Percentiles rank a stretch among this genome's conserved stretches.
Evolutionary conservation across 768 basidiomycete species (phyloP).

Genomic region (Pleurotus djamor): DNA sequence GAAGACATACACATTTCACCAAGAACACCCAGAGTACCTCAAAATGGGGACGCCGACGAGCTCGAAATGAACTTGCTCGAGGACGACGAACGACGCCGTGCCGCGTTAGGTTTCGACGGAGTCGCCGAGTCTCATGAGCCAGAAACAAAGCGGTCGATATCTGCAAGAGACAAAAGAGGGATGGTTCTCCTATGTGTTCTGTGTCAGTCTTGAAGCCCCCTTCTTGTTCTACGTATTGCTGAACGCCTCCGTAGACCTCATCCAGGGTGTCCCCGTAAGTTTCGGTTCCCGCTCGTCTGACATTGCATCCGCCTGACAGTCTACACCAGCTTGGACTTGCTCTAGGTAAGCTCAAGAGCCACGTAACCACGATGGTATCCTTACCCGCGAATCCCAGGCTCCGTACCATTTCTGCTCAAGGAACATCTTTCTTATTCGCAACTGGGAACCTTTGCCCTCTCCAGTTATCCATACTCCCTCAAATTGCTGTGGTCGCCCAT

Average conservation of each 20-base stretch:
- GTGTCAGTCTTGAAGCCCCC: slow-evolving; percentile 53
- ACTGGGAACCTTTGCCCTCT: slow-evolving; percentile 89
- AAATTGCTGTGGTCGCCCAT: slow-evolving; percentile 98
- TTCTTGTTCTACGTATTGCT: slow-evolving; percentile 5
- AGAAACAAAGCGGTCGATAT: slow-evolving; percentile 49
- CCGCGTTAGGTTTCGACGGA: slow-evolving; percentile 40
- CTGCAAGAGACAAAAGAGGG: slow-evolving; percentile 75
- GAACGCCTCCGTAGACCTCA: slow-evolving; percentile 46
- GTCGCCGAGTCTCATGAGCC: slow-evolving; percentile 27
- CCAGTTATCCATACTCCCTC: slow-evolving; percentile 93
- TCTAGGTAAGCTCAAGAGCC: slow-evolving; percentile 47
- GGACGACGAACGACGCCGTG: slow-evolving; percentile 50
- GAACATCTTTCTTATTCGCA: slow-evolving; percentile 97
- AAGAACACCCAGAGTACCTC: slow-evolving; percentile 40
- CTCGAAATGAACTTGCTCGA: slow-evolving; percentile 62
- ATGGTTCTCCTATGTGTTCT: slow-evolving; percentile 85
- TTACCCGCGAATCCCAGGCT: slow-evolving; percentile 49
- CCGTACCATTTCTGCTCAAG: slow-evolving; percentile 93
- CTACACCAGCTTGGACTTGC: slow-evolving; percentile 75
- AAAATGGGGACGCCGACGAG: slow-evolving; percentile 45
- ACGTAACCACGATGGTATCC: neutral
- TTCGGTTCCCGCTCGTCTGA: slow-evolving; percentile 2
- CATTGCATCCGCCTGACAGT: neutral
- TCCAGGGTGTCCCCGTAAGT: slow-evolving; percentile 90
- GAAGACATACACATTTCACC: slow-evolving; percentile 59